A percentile compares a stretch with the other conserved stretches of the same genome.
Conservation (phyloP, 1,139 yeast species). For the Geotrichum restrictum region DNA sequence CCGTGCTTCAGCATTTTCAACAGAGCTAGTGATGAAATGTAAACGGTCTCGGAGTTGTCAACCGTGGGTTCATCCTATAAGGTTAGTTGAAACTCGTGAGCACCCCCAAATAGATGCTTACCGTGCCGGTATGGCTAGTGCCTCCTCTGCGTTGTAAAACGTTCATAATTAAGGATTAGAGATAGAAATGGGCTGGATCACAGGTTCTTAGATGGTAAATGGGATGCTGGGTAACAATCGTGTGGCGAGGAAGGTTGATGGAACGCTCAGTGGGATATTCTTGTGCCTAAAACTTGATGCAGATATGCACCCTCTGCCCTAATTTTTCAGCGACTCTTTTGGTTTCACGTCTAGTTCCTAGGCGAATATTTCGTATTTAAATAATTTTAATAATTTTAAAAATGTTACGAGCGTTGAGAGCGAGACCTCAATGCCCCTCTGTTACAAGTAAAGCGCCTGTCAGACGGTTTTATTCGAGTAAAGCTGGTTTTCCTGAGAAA, state of each 20-base stretch:
- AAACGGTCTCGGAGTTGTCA: constrained; percentile 94
- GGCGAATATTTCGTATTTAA: background rate
- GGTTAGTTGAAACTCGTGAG: constrained; percentile 9
- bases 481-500: constrained; percentile 17
- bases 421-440: background rate
- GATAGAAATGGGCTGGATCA: background rate
- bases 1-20: constrained; percentile 97
- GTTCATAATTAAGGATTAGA: constrained; percentile 47
- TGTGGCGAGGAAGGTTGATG: constrained; percentile 8
- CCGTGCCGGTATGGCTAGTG: constrained; percentile 31
- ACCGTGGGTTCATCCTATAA: constrained; percentile 70
- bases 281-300: constrained; percentile 4
- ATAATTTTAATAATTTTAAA: background rate
- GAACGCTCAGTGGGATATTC: background rate
- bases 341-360: background rate
- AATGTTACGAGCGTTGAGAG: constrained; percentile 8
- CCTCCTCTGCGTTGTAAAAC: constrained; percentile 57
- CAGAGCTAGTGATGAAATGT: constrained; percentile 90
- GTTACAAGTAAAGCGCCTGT: too few relatives aligned
- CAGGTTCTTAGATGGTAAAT: background rate
- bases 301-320: constrained; percentile 6
- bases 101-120: constrained; percentile 5
- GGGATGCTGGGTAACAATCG: background rate
- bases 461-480: constrained; percentile 1
- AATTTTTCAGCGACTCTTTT: background rate